Evolutionary conservation across 495 filamentous ascomycete species (phyloP).

Genomic region (Penicillium roqueforti): DNA sequence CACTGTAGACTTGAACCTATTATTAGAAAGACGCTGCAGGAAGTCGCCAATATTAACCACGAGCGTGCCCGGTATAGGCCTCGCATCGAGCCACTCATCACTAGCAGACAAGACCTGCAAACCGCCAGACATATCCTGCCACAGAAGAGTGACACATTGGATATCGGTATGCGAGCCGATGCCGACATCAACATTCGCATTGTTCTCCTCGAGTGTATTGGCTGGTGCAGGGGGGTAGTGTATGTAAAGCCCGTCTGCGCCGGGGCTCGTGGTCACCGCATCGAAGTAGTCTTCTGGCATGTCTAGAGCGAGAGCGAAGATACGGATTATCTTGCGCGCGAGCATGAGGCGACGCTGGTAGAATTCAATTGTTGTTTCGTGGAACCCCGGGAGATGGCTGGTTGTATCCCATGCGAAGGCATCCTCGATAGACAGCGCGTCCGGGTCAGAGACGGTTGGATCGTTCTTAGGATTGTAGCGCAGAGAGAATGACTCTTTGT

Average conservation of each 20-base stretch:
- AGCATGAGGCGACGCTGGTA: constrained; percentile 45
- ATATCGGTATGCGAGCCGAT: constrained; percentile 58
- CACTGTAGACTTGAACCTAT: constrained; percentile 55
- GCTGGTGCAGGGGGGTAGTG: constrained; percentile 44
- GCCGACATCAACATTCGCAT: constrained; percentile 37
- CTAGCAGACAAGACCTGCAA: constrained; percentile 50
- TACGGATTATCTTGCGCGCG: constrained; percentile 43
- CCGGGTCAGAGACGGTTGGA: constrained; percentile 35
- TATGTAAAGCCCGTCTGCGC: constrained; percentile 47
- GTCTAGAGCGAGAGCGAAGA: constrained; percentile 49
- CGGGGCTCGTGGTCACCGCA: constrained; percentile 45
- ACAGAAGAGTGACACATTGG: constrained; percentile 55
- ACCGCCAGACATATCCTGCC: constrained; percentile 51
- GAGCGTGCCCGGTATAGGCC: constrained; percentile 53
- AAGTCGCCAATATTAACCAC: constrained; percentile 68
- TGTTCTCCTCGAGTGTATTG: constrained; percentile 19
- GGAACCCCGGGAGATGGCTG: constrained; percentile 45
- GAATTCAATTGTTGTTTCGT: constrained; percentile 43
- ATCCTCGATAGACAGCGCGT: constrained; percentile 32
- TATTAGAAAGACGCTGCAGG: constrained; percentile 59
- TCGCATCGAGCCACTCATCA: constrained; percentile 52
- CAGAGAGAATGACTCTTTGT: constrained; percentile 42
- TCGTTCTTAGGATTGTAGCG: constrained; percentile 46
- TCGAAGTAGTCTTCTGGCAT: constrained; percentile 51
- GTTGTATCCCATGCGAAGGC: constrained; percentile 48